Conservation (phyloP, 2,329 filamentous ascomycete genomes). For the Diplodia scrobiculata region DNA sequence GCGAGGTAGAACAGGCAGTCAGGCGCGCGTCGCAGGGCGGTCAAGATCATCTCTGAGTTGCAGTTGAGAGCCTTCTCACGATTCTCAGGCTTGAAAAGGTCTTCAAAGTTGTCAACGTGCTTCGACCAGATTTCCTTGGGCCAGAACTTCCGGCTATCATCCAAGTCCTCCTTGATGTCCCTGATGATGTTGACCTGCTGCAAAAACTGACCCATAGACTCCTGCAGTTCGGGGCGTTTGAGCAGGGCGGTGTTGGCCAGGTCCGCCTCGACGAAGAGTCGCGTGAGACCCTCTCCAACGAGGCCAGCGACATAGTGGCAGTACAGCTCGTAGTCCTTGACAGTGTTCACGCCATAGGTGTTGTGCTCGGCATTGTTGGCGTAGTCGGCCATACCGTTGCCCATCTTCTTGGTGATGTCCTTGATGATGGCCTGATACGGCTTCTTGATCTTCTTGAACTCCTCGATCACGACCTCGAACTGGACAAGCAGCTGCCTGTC, state of each 20-base stretch:
- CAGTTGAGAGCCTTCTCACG: constrained; percentile 77
- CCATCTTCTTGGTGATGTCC: constrained; percentile 93
- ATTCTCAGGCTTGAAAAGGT: constrained; percentile 82
- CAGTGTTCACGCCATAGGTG: constrained; percentile 74
- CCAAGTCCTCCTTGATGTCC: constrained; percentile 85
- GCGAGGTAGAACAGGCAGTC: constrained; percentile 98
- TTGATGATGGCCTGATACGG: constrained; percentile 83
- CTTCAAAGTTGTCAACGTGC: constrained; percentile 84
- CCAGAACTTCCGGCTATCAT: constrained; percentile 89
- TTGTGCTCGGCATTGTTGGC: constrained; percentile 80
- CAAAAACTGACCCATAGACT: constrained; percentile 95
- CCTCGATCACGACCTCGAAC: constrained; percentile 81
- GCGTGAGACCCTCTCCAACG: constrained; percentile 91
- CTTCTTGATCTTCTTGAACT: constrained; percentile 86
- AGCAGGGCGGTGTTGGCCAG: constrained; percentile 84
- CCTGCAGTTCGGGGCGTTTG: constrained; percentile 76
- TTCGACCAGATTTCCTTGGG: constrained; percentile 97
- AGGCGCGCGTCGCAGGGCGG: constrained; percentile 81
- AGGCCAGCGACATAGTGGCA: constrained; percentile 98
- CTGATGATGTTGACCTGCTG: constrained; percentile 99
- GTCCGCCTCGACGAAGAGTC: constrained; percentile 82
- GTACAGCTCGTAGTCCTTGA: constrained; percentile 92
- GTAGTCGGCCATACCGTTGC: constrained; percentile 98
- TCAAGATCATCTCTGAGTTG: constrained; percentile 91
- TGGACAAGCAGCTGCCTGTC: constrained; percentile 88